These are phyloP conservation scores for Royoungia palumana DNA, from an alignment of 768 basidiomycete genomes.

Conservation along the genomic window DNA sequence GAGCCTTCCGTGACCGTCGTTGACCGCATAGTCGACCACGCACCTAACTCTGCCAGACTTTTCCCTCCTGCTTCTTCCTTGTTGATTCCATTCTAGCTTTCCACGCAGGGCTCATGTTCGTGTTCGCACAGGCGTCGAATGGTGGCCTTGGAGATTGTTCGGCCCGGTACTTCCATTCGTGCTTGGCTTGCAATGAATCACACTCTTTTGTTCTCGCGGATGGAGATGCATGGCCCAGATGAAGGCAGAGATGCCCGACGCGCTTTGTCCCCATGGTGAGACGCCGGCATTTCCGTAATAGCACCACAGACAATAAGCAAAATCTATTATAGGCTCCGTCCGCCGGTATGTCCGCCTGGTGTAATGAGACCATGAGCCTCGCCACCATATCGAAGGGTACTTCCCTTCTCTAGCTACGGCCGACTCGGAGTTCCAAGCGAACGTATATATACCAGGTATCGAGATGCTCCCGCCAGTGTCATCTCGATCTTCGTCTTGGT, in stretches of 20 bases:
- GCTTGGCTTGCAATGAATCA: neutral
- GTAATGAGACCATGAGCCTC: neutral
- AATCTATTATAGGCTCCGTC: constrained; percentile 3
- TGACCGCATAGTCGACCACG: too few species aligned
- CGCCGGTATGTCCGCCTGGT: constrained; percentile 2
- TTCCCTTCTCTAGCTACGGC: neutral
- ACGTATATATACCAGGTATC: constrained; percentile 16
- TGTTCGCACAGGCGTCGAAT: neutral
- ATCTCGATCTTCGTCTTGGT: constrained; percentile 5
- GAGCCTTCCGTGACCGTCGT: constrained; percentile 1
- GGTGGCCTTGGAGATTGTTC: neutral
- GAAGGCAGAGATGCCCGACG: constrained; percentile 1
- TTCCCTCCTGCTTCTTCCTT: too few species aligned
- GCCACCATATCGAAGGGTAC: neutral
- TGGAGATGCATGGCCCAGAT: neutral
- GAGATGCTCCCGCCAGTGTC: neutral
- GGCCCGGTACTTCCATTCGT: neutral
- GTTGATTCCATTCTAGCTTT: too few species aligned
- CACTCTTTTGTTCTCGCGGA: constrained; percentile 20
- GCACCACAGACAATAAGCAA: constrained; percentile 20
- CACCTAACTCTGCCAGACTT: too few species aligned
- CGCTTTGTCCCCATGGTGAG: neutral
- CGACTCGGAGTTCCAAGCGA: neutral
- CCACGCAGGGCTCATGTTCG: neutral
- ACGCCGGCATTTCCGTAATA: neutral